Percentiles rank a stretch among this genome's conserved stretches.
Evolutionary conservation across 768 basidiomycete species (phyloP).

Genomic region (Pulveroboletus sp.): DNA sequence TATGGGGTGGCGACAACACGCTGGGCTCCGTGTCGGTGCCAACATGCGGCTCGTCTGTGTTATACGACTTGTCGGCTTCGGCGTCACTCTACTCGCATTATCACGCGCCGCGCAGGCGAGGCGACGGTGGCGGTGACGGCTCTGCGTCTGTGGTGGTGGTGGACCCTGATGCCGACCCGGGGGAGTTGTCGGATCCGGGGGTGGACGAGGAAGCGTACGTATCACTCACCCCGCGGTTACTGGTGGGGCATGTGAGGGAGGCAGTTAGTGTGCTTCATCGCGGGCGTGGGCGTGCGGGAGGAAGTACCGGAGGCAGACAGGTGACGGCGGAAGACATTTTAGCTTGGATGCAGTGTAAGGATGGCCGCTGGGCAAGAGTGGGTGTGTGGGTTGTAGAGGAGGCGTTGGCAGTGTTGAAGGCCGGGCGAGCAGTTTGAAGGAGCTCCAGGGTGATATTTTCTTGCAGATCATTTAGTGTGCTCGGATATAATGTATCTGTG

Average conservation of each 20-base stretch:
- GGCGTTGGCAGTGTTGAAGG: constrained; percentile 41
- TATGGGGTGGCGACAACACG: constrained; percentile 49
- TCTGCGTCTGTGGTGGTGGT: constrained; percentile 22
- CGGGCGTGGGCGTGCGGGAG: constrained; percentile 1
- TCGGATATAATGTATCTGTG: too few species aligned
- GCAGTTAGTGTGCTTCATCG: constrained; percentile 39
- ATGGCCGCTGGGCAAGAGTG: constrained; percentile 64
- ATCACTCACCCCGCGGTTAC: constrained; percentile 50
- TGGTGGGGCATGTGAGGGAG: constrained; percentile 46
- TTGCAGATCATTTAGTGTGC: too few species aligned
- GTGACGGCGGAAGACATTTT: constrained; percentile 48
- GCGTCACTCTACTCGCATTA: constrained; percentile 25
- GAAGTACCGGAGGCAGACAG: constrained; percentile 8
- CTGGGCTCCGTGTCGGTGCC: neutral
- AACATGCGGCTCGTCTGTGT: neutral
- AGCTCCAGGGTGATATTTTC: too few species aligned
- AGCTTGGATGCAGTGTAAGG: constrained; percentile 42
- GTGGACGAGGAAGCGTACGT: constrained; percentile 60
- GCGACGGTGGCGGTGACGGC: neutral
- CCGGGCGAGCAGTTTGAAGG: neutral
- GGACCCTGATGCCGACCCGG: constrained; percentile 38
- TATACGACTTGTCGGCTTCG: constrained; percentile 14
- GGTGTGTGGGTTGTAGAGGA: constrained; percentile 66
- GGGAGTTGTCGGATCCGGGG: constrained; percentile 59
- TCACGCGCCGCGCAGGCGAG: constrained; percentile 16